Percentiles rank a stretch among this genome's conserved stretches.
These are phyloP conservation scores for Carex cristatella DNA, from an alignment of 176 grass and related monocot species.

Conservation along the genomic window DNA sequence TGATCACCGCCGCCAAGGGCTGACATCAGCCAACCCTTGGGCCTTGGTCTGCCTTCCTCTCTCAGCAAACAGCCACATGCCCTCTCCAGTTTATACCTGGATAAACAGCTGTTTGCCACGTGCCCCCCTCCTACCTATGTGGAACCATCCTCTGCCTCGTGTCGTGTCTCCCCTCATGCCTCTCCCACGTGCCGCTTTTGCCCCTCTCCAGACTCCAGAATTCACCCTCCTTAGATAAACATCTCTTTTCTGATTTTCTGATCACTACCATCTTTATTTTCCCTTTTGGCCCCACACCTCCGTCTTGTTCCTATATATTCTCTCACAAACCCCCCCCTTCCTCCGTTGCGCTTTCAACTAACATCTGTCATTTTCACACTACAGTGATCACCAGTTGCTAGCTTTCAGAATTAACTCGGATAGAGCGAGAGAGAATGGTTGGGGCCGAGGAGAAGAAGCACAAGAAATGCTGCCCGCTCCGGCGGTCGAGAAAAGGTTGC, in stretches of 20 bases:
- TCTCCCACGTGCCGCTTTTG: background rate
- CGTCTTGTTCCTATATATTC: constrained; percentile 5
- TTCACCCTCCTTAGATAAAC: background rate
- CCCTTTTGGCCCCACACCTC: background rate
- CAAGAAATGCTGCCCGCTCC: constrained; percentile 61
- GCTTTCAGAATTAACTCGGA: background rate
- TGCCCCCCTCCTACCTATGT: constrained; percentile 7
- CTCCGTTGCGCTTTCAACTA: background rate
- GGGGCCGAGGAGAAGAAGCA: background rate
- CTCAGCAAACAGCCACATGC: constrained; percentile 14
- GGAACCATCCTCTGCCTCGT: constrained; percentile 1
- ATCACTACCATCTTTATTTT: background rate
- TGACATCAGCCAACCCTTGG: constrained; percentile 22
- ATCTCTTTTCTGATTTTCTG: background rate
- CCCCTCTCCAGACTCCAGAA: background rate
- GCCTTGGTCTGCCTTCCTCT: background rate
- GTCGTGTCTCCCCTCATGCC: background rate
- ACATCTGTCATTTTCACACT: background rate
- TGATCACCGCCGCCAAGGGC: background rate
- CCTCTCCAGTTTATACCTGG: constrained; percentile 23
- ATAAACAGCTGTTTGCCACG: constrained; percentile 12
- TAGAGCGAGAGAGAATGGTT: background rate
- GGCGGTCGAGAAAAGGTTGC: constrained; percentile 78
- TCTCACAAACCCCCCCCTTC: background rate
- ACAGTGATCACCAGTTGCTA: background rate